Conservation (phyloP, 2,329 filamentous ascomycete species). For the Pyricularia pennisetigena region DNA sequence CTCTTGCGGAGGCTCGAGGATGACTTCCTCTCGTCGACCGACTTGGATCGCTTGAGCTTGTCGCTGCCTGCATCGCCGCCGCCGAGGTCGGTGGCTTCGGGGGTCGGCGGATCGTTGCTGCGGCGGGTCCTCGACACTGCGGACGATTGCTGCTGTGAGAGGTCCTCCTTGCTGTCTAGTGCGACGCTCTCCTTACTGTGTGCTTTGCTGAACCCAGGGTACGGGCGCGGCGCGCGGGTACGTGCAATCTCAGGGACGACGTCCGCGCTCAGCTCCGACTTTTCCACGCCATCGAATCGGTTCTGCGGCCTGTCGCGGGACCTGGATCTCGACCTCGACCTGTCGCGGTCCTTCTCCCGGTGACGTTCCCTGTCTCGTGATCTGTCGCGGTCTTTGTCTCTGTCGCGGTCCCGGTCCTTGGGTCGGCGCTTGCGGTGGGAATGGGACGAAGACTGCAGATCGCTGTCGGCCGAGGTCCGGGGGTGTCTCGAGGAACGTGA, state of each 20-base stretch:
- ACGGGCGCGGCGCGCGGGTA: conserved; percentile 49
- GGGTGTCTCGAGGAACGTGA: conserved; percentile 27
- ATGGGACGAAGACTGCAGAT: conserved; percentile 22
- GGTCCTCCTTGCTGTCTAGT: conserved; percentile 52
- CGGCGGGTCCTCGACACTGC: conserved; percentile 14
- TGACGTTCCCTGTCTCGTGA: conserved; percentile 2
- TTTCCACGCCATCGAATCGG: conserved; percentile 7
- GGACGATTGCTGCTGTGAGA: conserved; percentile 19
- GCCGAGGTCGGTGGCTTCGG: conserved; percentile 62
- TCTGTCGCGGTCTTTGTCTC: conserved; percentile 14
- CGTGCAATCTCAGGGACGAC: conserved; percentile 36
- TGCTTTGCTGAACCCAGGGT: conserved; percentile 79
- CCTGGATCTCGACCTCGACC: not conserved
- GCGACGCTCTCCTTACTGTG: conserved; percentile 82
- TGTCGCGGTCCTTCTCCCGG: conserved; percentile 8
- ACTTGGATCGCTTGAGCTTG: conserved; percentile 31
- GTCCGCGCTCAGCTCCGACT: conserved; percentile 18
- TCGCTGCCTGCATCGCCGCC: conserved; percentile 29
- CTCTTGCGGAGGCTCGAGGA: conserved; percentile 25
- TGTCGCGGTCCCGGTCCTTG: conserved; percentile 18
- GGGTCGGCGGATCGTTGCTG: conserved; percentile 49
- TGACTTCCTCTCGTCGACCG: conserved; percentile 29
- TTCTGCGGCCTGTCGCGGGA: conserved; percentile 1
- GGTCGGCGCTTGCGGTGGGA: conserved; percentile 22
- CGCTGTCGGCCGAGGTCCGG: conserved; percentile 25